These are phyloP conservation scores for Colletotrichum brevisporum DNA, from an alignment of 2,329 filamentous ascomycete species.

Conservation along the genomic window DNA sequence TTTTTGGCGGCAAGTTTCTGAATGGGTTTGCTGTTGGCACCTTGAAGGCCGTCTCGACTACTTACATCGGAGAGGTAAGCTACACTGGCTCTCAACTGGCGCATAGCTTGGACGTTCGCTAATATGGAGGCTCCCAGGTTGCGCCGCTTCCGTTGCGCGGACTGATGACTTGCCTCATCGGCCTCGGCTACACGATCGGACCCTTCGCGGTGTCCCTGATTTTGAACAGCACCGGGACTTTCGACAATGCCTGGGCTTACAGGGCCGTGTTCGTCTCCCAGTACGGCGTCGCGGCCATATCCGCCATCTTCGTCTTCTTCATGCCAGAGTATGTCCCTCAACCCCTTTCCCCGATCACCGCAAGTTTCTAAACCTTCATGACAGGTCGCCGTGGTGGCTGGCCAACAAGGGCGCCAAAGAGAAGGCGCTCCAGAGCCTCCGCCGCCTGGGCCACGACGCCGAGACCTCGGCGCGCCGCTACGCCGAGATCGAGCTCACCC, in stretches of 20 bases:
- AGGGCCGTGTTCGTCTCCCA: conserved; percentile 48
- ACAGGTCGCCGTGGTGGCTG: conserved; percentile 55
- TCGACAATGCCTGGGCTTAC: conserved; percentile 41
- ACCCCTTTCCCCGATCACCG: neutral
- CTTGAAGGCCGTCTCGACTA: conserved; percentile 44
- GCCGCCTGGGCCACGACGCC: conserved; percentile 43
- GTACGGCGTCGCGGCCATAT: conserved; percentile 49
- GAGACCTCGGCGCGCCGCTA: conserved; percentile 39
- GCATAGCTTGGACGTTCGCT: too few relatives aligned
- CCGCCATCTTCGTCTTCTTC: conserved; percentile 48
- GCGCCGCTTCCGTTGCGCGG: conserved; percentile 47
- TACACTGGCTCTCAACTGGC: too few relatives aligned
- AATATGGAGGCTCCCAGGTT: conserved; percentile 8
- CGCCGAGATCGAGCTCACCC: conserved; percentile 47
- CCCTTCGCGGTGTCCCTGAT: conserved; percentile 49
- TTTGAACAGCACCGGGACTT: conserved; percentile 45
- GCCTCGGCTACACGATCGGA: conserved; percentile 48
- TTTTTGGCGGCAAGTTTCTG: conserved; percentile 58
- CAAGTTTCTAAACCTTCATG: neutral
- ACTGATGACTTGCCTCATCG: conserved; percentile 46
- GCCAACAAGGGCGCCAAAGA: conserved; percentile 48
- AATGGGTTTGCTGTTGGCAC: conserved; percentile 54
- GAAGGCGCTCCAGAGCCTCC: conserved; percentile 51
- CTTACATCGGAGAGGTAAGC: conserved; percentile 47
- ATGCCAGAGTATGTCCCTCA: conserved; percentile 53